phyloP scores from a whole-genome alignment of 1,284 basidiomycete species.

The Golubevia pallescens region DNA sequence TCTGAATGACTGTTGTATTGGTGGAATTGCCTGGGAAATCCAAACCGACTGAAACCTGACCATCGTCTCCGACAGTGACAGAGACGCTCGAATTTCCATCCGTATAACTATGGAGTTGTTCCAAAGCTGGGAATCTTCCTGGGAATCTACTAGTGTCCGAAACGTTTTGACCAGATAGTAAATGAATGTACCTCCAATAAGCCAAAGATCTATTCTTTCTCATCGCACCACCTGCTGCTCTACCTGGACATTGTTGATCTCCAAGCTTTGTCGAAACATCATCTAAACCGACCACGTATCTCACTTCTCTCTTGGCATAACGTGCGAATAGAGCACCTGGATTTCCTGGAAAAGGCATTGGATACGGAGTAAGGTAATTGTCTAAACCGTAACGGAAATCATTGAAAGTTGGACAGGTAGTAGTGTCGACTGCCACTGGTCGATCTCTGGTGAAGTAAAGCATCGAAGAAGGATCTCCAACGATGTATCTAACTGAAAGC shows the following conservation, averaged over 20 bases:
- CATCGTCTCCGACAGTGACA: no score
- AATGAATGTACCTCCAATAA: conserved; percentile 52
- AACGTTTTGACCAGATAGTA: conserved; percentile 18
- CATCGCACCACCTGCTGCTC: conserved; percentile 23
- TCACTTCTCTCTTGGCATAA: conserved; percentile 36
- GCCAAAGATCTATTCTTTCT: conserved; percentile 27
- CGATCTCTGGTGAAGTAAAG: conserved; percentile 47
- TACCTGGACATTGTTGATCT: conserved; percentile 34
- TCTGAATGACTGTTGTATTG: no score
- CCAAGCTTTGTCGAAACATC: conserved; percentile 14
- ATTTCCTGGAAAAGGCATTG: neutral
- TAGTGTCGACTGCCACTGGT: conserved; percentile 20
- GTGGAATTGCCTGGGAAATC: no score
- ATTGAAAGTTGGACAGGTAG: conserved; percentile 27
- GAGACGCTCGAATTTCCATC: conserved; percentile 7
- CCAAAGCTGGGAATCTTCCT: conserved; percentile 28
- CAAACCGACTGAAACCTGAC: no score
- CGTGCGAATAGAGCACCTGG: conserved; percentile 17
- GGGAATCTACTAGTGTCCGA: conserved; percentile 20
- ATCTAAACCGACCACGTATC: conserved; percentile 28
- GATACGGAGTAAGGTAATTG: conserved; percentile 17
- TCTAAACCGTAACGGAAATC: conserved; percentile 36
- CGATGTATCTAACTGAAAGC: conserved; percentile 31
- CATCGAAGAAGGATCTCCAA: conserved; percentile 35
- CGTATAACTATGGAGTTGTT: conserved; percentile 8